Base-by-base conservation (phyloP, 306 rosid species). In the Prunus armeniaca region DNA sequence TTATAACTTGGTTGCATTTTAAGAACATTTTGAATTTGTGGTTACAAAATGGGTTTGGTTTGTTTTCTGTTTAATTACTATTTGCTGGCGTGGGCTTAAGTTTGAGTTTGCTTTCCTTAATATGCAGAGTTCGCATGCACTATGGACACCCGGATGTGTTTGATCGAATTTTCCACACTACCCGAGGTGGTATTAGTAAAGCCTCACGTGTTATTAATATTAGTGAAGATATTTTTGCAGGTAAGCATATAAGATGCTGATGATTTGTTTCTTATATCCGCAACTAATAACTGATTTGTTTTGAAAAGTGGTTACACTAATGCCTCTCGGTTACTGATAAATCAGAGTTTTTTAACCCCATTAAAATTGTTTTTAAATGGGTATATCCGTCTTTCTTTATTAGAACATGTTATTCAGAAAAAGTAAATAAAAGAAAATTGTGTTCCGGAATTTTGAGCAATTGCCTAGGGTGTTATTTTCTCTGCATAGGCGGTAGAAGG, bases 141-240 rank as follows among this genome's bases (percentile, higher is more conserved):
- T 95, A 95, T 81, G 98, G 98, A 60, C 97, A 95, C 79, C 98
- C 98, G 12, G 98, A 95, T 84, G 97, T 95, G 68, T 95, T 95
- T 86, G 98, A 95, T 74, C 86, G 98, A 63, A 75, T 95, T 76
- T 94, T 94, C 87, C 98, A 94, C 77, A 89, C 90, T 76, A 92
- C 98, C 51, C 89, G 98, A 14, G 98, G 98, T 76, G 98, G 98
- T 78, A 92, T 95, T 74, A 92, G 98, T 82, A 95, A 95, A 88
- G 89, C 97, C 20, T 95, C 98, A 10, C 96, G 98, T 64, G 96
- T 95, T 67, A 92, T 95, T 69, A 95, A 95, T 78, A 94, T 94
- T 72, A 94, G 98, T 86, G 98, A 95, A 87, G 98, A 95, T 83
- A 95, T 95, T 78, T 92, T 81, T 82, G 84, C 95, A 79, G 98